Percentiles rank a stretch among this genome's conserved stretches.
Conservation (phyloP, 2,329 filamentous ascomycete species). For the Drechmeria coniospora region DNA sequence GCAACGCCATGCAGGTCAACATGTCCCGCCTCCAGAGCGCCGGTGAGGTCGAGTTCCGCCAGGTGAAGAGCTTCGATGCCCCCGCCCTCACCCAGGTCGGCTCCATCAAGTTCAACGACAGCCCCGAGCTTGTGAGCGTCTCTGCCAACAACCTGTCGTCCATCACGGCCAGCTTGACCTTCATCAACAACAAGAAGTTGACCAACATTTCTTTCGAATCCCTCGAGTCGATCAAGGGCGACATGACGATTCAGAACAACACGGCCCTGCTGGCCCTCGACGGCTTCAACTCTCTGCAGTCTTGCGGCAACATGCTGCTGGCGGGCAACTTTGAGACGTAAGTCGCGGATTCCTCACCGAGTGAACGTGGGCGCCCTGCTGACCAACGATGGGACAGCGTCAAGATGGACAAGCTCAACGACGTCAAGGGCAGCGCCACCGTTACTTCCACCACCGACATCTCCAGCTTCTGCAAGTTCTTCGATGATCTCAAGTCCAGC, state of each 20-base stretch:
- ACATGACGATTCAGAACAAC: conserved; percentile 84
- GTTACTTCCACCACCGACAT: conserved; percentile 52
- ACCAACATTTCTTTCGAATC: conserved; percentile 61
- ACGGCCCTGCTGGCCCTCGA: conserved; percentile 49
- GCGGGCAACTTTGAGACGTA: conserved; percentile 73
- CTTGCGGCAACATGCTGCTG: conserved; percentile 72
- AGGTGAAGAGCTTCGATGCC: conserved; percentile 58
- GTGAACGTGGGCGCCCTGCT: background rate
- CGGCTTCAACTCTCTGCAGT: conserved; percentile 52
- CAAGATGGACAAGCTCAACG: conserved; percentile 46
- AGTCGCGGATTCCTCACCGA: conserved; percentile 21
- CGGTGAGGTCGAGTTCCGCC: conserved; percentile 41
- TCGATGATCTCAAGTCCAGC: conserved; percentile 24
- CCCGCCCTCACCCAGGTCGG: conserved; percentile 54
- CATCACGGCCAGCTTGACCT: conserved; percentile 40
- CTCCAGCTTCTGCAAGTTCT: conserved; percentile 34
- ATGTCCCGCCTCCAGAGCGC: conserved; percentile 63
- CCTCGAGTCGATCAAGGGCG: conserved; percentile 57
- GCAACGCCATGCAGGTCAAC: conserved; percentile 49
- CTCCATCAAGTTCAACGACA: conserved; percentile 72
- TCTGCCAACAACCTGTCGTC: conserved; percentile 43
- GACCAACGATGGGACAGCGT: conserved; percentile 40
- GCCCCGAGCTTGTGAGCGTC: conserved; percentile 53
- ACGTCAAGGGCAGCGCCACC: conserved; percentile 59
- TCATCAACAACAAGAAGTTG: conserved; percentile 46